phyloP scores from a whole-genome alignment of 768 basidiomycete genomes.

The Cyclocybe cylindracea region DNA sequence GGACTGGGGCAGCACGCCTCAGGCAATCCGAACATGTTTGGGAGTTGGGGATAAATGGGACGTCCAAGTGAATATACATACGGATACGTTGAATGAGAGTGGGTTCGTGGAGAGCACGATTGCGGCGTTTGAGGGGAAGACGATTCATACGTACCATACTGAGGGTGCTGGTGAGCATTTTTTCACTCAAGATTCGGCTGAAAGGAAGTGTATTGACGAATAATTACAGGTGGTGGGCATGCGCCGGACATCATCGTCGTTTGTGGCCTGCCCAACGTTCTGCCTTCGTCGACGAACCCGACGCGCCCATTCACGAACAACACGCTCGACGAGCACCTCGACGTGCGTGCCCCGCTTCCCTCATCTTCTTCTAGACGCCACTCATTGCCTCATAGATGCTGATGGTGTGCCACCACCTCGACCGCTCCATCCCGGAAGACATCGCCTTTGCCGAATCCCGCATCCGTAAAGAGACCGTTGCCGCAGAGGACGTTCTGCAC shows the following conservation, averaged over 20 bases:
- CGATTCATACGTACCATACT: slow-evolving; percentile 96
- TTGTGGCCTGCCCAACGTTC: slow-evolving; percentile 83
- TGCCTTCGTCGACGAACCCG: slow-evolving; percentile 97
- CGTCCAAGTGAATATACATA: slow-evolving; percentile 97
- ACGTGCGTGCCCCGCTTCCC: slow-evolving; percentile 53
- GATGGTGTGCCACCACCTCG: slow-evolving; percentile 99
- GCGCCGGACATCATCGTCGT: slow-evolving; percentile 99
- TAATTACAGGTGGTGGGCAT: slow-evolving; percentile 77
- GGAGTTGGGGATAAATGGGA: slow-evolving; percentile 89
- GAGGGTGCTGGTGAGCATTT: slow-evolving; percentile 81
- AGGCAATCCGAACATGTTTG: slow-evolving; percentile 73
- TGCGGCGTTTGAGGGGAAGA: slow-evolving; percentile 83
- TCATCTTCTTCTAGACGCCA: background rate
- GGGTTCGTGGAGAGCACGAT: slow-evolving; percentile 97
- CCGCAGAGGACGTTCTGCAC: slow-evolving; percentile 95
- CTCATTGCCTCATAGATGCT: slow-evolving; percentile 71
- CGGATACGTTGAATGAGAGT: slow-evolving; percentile 96
- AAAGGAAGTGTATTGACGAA: background rate
- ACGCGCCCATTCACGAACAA: slow-evolving; percentile 90
- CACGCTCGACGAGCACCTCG: slow-evolving; percentile 95
- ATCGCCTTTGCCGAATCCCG: slow-evolving; percentile 95
- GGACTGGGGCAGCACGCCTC: slow-evolving; percentile 95
- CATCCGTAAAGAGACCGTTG: slow-evolving; percentile 94
- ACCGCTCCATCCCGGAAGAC: slow-evolving; percentile 89
- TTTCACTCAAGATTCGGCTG: background rate